Evolutionary conservation across 129 eudicot genomes (phyloP).

Genomic region (Ambrosia artemisiifolia): DNA sequence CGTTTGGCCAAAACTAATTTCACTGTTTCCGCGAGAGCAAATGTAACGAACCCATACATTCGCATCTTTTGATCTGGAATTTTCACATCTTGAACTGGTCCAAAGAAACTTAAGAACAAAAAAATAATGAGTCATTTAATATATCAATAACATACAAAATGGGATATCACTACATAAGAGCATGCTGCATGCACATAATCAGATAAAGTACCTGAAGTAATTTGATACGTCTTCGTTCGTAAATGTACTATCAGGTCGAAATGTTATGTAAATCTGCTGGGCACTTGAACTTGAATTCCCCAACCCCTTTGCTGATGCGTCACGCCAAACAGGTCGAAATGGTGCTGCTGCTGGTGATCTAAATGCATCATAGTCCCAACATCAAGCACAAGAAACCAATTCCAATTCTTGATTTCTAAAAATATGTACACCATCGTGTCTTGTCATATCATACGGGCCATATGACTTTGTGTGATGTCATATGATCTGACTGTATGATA

Average conservation of each 20-base stretch:
- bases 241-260: neutral
- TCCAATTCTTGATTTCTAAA: neutral
- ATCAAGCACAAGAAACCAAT: neutral
- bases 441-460: no score
- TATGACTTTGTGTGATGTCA: no score
- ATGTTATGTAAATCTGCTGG: neutral
- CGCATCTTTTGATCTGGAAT: conserved; percentile 84
- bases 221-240: neutral
- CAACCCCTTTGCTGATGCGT: neutral
- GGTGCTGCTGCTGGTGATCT: neutral
- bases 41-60: conserved; percentile 85
- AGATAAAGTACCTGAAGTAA: neutral
- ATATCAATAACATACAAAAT: neutral
- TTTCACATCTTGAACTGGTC: conserved; percentile 88
- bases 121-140: neutral
- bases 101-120: conserved; percentile 46
- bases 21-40: conserved; percentile 67
- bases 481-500: no score
- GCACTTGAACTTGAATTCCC: neutral
- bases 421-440: no score
- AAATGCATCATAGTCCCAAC: neutral
- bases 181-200: neutral
- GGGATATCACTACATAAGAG: no score
- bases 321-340: neutral
- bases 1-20: conserved; percentile 74